phyloP scores from a whole-genome alignment of 257 asterid genomes.

The Petunia axillaris region DNA sequence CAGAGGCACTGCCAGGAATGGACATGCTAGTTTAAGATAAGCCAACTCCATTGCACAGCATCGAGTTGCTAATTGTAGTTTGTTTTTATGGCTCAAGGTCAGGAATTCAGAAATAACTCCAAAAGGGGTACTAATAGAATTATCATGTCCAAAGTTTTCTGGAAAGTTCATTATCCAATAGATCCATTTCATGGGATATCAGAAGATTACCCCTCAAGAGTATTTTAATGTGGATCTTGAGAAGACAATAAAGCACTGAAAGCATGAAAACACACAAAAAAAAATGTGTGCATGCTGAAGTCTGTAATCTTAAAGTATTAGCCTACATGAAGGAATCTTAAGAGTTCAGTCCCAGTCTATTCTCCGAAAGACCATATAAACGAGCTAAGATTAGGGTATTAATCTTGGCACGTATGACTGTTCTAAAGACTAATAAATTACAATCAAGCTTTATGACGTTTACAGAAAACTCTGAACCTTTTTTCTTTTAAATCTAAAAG shows the following conservation, averaged over 20 bases:
- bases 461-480: background rate
- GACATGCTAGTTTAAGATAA: background rate
- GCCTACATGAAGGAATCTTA: background rate
- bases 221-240: background rate
- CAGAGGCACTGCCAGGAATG: background rate
- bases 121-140: too few relatives aligned
- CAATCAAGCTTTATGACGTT: background rate
- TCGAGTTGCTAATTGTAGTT: background rate
- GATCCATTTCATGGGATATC: background rate
- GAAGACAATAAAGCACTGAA: background rate
- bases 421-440: background rate
- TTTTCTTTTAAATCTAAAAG: background rate
- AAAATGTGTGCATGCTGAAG: background rate
- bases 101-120: background rate
- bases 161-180: background rate
- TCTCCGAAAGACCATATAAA: background rate
- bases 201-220: background rate
- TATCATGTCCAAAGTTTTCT: background rate
- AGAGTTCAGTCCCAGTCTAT: background rate
- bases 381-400: background rate
- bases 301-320: background rate
- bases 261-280: background rate
- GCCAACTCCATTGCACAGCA: background rate
- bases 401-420: background rate
- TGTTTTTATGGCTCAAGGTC: background rate